Conservation (phyloP, 768 basidiomycete genomes). For the Naematelia encephala region DNA sequence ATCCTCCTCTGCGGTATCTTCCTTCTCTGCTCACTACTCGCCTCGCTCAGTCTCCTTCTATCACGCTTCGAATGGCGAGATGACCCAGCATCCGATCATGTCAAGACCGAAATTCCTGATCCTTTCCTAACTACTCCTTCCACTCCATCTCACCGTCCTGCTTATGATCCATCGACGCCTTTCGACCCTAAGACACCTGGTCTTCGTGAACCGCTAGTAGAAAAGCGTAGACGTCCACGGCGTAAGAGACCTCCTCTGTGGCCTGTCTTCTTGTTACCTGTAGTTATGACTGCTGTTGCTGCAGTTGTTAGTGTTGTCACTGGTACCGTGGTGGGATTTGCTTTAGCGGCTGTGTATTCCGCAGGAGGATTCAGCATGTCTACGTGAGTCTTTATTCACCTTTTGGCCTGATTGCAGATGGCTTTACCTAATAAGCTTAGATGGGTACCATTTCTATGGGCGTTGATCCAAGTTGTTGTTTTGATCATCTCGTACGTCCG, state of each 20-base stretch:
- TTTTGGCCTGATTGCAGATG: background rate
- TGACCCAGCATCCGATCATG: background rate
- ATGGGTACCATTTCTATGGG: constrained; percentile 46
- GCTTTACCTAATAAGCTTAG: constrained; percentile 8
- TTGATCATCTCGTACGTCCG: constrained; percentile 45
- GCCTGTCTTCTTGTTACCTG: constrained; percentile 34
- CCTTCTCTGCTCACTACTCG: constrained; percentile 28
- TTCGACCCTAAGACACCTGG: background rate
- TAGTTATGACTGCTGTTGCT: constrained; percentile 18
- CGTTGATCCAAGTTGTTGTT: constrained; percentile 36
- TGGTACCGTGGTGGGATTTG: constrained; percentile 42
- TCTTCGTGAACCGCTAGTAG: constrained; percentile 5
- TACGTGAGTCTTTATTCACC: constrained; percentile 30
- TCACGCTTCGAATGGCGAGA: constrained; percentile 23
- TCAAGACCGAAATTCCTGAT: background rate
- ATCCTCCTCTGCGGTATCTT: constrained; percentile 27
- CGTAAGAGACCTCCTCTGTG: constrained; percentile 39
- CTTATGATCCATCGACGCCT: background rate
- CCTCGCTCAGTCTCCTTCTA: constrained; percentile 27
- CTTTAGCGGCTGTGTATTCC: constrained; percentile 43
- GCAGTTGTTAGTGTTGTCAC: constrained; percentile 27
- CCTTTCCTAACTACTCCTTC: constrained; percentile 1
- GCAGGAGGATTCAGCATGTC: constrained; percentile 45
- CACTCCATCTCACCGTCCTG: background rate
- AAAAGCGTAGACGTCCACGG: constrained; percentile 1